Evolutionary conservation across 345 rosid genomes (phyloP), one percentile per base, ranked within the genome.

Genomic region (Mallotus nudiflorus): DNA sequence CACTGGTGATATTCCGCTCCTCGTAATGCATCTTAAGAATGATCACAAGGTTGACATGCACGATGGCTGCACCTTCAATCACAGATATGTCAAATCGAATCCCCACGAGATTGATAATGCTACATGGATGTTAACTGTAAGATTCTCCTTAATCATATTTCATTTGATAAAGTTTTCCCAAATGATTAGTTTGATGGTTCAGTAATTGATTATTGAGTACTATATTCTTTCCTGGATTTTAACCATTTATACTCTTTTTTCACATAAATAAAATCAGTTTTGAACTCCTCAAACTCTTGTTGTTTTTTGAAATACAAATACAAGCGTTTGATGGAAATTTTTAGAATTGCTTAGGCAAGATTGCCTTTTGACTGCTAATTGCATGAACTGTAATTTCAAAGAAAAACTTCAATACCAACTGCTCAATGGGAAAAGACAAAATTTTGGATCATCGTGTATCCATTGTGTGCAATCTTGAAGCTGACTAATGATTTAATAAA

Each of bases 1-100:
- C 75, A 81, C 87, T 3, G 98, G 96, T 67, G 96, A 89, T 66
- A 89, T 93, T 59, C 86, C 87, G 15, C 67, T 61, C 14, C 94
- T 93, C 25, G 91, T 86, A 50, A 57, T 58, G 69, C 98, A 93
- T 82, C 95, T 93, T 44, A 87, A 82, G 81, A 83, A 87, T 76
- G 92, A 91, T 55, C 98, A 93, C 86, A 89, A 87, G 76, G 98
- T 93, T 65, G 97, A 93, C 75, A 87, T 89, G 97, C 97, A 91
- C 59, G 85, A 88, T 57, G 96, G 98, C 0, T 83, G 90, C 66
- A 85, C 91, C 20, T 93, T 91, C 82, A 91, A 89, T 76, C 96
- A 93, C 75, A 82, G 94, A 75, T 93, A 93, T 76, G 96, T 91
- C 19, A 91, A 93, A 71, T 81, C 97, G 62, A 86, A 88, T 79